Base-by-base conservation (phyloP, 352 stramenopile genomes). In the Phytophthora cajani region DNA sequence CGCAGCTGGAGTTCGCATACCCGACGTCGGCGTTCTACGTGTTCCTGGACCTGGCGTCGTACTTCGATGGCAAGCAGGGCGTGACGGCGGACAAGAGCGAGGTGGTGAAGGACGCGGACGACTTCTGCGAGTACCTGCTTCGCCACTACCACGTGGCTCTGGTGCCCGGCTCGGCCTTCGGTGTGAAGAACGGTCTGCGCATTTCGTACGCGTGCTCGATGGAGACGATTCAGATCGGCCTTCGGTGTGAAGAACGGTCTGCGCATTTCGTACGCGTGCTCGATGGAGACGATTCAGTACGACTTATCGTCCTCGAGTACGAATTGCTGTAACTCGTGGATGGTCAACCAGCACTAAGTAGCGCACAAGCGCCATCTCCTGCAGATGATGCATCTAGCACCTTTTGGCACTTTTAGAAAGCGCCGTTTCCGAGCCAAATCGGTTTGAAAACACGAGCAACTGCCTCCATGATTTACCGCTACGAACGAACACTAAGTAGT, bases 131-230 rank as follows among this genome's bases (percentile, higher is more conserved):
- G 66, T 97, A 98, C 78, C 73, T 99, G 67, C 83, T 99, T 36
- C 85, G 96, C 64, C 74, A 89, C 25, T 95, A 97, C 76, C 89
- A 96, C 64, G 85, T 99, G 44, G 97, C 97, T 23, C 78, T 99
- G 44, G 96, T 99, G 33, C 97, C 97, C 0, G 97, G 97, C 40
- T 97, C 94, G 21, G 94, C 90, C 40, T 99, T 99, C 77, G 97
- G 97, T 33, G 91, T 96, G 23, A 84, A 91, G 25, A 94, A 95
- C 47, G 95, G 93, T 32, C 76, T 99, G 8, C 94, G 97, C 19
- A 95, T 99, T 65, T 99, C 94, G 77, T 99, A 99, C 82, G 97
- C 97, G n/a, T 97, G 94, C 36, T 98, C 92, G 56, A 90, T 97
- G 80, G 93, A 98, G 70, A 88, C 81, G 64, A 79, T 95, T 33